A percentile compares a stretch with the other conserved stretches of the same genome.
Conservation (phyloP, 345 rosid genomes). For the Camelina laxa region DNA sequence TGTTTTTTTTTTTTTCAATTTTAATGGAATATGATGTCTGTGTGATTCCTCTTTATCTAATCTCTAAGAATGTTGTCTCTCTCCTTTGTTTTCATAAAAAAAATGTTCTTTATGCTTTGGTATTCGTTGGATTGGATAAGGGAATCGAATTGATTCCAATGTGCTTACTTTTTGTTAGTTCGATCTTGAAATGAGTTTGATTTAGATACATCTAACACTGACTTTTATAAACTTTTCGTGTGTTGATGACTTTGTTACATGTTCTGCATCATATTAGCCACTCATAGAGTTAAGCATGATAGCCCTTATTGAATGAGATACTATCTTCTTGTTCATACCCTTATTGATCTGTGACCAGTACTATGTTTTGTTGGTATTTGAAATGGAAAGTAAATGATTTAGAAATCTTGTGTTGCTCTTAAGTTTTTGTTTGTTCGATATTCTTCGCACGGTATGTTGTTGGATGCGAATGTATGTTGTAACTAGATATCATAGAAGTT, state of each 20-base stretch:
- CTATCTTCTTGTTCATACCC: conserved; percentile 17
- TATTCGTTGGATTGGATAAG: conserved; percentile 26
- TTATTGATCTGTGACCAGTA: not conserved
- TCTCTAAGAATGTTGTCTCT: conserved; percentile 9
- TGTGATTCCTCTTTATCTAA: conserved; percentile 6
- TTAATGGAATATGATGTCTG: conserved; percentile 30
- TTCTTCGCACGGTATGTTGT: not conserved
- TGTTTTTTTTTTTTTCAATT: conserved; percentile 20
- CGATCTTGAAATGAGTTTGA: not conserved
- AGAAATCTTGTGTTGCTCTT: not conserved
- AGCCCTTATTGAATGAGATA: not conserved
- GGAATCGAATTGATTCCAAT: not conserved
- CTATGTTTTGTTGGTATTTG: conserved; percentile 16
- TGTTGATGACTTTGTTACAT: not conserved
- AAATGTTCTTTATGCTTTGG: not conserved
- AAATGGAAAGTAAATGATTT: conserved; percentile 4
- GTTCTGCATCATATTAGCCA: not conserved
- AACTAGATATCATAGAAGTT: not conserved
- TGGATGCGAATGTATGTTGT: not conserved
- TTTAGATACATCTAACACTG: not conserved
- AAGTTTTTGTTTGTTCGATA: not conserved
- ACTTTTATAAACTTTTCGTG: not conserved
- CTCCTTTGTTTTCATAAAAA: not conserved
- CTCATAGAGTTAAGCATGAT: not conserved
- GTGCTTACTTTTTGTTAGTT: not conserved